phyloP scores from a whole-genome alignment of 257 asterid genomes.

The Nicotiana knightiana region DNA sequence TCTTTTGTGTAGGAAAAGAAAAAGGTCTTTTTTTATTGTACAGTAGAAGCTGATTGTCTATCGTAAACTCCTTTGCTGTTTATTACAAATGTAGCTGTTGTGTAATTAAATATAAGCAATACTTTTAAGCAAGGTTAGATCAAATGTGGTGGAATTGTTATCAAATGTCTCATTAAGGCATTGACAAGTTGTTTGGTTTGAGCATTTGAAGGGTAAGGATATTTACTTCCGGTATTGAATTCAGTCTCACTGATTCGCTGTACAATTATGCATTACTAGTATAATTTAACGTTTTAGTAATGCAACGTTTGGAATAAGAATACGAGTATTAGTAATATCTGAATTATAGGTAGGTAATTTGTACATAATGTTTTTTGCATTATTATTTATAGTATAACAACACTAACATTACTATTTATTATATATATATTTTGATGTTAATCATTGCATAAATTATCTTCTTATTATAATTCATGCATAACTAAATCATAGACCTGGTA shows the following conservation, averaged over 20 bases:
- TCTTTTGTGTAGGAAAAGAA: not conserved
- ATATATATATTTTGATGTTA: not conserved
- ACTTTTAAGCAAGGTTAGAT: not conserved
- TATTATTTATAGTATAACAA: too few species aligned
- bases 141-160: not conserved
- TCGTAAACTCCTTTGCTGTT: not conserved
- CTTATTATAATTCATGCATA: not conserved
- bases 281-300: not conserved
- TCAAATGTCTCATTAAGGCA: not conserved
- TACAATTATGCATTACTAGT: not conserved
- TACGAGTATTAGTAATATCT: too few species aligned
- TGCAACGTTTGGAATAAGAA: not conserved
- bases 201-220: not conserved
- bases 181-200: not conserved
- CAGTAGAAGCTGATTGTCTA: not conserved
- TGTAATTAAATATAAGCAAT: not conserved
- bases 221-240: too few species aligned
- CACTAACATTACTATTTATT: not conserved
- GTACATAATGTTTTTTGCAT: not conserved
- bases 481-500: not conserved
- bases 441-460: not conserved
- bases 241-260: not conserved
- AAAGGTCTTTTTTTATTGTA: not conserved
- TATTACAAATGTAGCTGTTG: not conserved
- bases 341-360: too few species aligned